Conservation (phyloP, 1,284 basidiomycete genomes). For the Termitomyces sp. region DNA sequence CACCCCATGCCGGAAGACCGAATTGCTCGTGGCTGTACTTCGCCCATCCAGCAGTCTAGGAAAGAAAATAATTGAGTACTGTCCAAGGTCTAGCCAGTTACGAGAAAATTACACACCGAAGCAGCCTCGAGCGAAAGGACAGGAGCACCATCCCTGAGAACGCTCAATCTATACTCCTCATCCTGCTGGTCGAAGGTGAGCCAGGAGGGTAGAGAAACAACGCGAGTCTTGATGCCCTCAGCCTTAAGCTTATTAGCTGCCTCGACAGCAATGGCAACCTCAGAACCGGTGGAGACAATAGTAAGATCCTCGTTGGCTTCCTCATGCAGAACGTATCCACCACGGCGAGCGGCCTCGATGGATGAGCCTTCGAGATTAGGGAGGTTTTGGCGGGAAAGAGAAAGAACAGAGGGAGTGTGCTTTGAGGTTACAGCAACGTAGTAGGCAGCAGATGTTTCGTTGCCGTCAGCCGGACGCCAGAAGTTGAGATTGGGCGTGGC, state of each 20-base stretch:
- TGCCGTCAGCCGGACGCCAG: constrained; percentile 92
- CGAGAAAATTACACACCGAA: constrained; percentile 38
- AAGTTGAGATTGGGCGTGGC: constrained; percentile 88
- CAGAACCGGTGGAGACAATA: constrained; percentile 85
- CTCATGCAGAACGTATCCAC: constrained; percentile 89
- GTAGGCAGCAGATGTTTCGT: constrained; percentile 92
- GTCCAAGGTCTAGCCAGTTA: not conserved
- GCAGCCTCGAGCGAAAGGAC: constrained; percentile 88
- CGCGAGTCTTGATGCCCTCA: constrained; percentile 75
- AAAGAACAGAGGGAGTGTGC: constrained; percentile 80
- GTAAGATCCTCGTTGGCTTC: constrained; percentile 76
- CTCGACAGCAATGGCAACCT: constrained; percentile 83
- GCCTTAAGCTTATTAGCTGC: constrained; percentile 75
- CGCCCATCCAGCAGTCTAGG: constrained; percentile 74
- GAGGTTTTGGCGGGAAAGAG: constrained; percentile 89
- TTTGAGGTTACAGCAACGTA: constrained; percentile 69
- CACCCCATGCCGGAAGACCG: constrained; percentile 79
- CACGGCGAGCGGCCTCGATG: constrained; percentile 79
- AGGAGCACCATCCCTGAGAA: constrained; percentile 84
- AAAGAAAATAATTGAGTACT: constrained; percentile 5
- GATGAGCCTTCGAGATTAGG: constrained; percentile 88
- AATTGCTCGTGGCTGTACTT: constrained; percentile 88
- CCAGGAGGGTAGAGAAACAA: constrained; percentile 90
- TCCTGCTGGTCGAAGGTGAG: constrained; percentile 85
- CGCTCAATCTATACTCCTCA: constrained; percentile 75